Evolutionary conservation across 768 basidiomycete species (phyloP), one percentile per base, ranked within the genome.

Genomic region (Pilatotrama ljubarskyi): DNA sequence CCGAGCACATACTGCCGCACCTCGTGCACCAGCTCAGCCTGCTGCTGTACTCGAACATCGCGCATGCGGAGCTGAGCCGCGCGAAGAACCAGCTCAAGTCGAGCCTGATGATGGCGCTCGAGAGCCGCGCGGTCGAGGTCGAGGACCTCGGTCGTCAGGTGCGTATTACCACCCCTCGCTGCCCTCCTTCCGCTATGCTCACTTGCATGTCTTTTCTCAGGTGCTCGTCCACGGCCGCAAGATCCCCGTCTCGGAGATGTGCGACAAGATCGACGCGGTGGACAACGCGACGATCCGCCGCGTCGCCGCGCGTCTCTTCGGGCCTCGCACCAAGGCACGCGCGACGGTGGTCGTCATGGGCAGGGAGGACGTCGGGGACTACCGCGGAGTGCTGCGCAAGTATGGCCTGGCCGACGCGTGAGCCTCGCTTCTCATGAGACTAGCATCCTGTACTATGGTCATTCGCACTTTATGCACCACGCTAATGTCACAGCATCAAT

Each of bases 51-150:
- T 80, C 84, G 13, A 78, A 80, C 14, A 80, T 90, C 18, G 85
- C 87, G 4, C 75, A 80, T 44, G 72, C 68, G 13, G 96, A 98
- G 72, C 82, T 98, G 35, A 78, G 78, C 58, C 81, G 96, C 58
- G 95, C 96, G 38, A 95, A 95, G 79, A 98, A 98, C 69, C 95
- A 98, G 79, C 84, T 98, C 62, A 93, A 93, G 73, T 90, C 88
- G 22, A 89, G 86, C 49, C 75, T 98, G 63, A 91, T 94, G 78
- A 98, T 98, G 96, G 91, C 93, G 2, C 75, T 98, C 44, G 95
- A 97, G 75, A 93, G 91, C 68, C 77, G 90, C 32, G 82, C 90
- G 14, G 82, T 93, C 5, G 89, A 88, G 68, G 91, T 95, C 9
- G 91, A 93, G 69, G 92, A 97, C 72, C 80, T 97, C 6, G 95